Evolutionary conservation across 1,284 basidiomycete genomes (phyloP), one percentile per base, ranked within the genome.

Genomic region (Apiotrichum akiyoshidainum): DNA sequence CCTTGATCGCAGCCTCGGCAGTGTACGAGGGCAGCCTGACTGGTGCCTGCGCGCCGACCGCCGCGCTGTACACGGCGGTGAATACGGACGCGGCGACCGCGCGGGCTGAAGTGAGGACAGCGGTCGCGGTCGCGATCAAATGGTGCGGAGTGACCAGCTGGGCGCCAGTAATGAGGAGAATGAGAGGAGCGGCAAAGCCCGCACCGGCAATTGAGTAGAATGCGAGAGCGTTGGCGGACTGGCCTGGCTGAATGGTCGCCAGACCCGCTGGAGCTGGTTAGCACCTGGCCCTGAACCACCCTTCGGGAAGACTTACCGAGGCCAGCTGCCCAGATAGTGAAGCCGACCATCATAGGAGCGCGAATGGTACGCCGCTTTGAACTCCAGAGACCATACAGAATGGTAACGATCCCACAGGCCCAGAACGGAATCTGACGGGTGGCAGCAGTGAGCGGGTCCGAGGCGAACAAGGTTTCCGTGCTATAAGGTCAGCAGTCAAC

Each of bases 111-210:
- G 62, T 64, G 22, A 64, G 47, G 12, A 65, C 52, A 0, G 65
- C 65, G 0, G 65, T 63, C 5, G 64, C 55, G 5, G 61, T 63
- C 5, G 63, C 65, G 46, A 67, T 67, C 21, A 65, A 58, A 22
- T 63, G 57, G 42, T 65, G 65, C 5, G 65, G 65, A 2, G 56
- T 62, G 1, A 64, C 54, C 16, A 67, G 49, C 49, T 67, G 66
- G 0, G 61, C 60, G 33, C 56, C 50, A 4, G 66, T 48, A 34
- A 67, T 64, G 45, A 65, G 49, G 6, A 67, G 58, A 26, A 67
- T 60, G 37, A 67, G 60, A 1, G 64, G 66, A 4, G 58, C 48
- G 5, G 50, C 62, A 39, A 65, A 65, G 17, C 66, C 64, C 8
- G 65, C 26, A 8, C 66, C 66, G 9, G 60, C 50, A 1, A 67